Base-by-base conservation (phyloP, 306 rosid species). In the Pterocarpus santalinus region DNA sequence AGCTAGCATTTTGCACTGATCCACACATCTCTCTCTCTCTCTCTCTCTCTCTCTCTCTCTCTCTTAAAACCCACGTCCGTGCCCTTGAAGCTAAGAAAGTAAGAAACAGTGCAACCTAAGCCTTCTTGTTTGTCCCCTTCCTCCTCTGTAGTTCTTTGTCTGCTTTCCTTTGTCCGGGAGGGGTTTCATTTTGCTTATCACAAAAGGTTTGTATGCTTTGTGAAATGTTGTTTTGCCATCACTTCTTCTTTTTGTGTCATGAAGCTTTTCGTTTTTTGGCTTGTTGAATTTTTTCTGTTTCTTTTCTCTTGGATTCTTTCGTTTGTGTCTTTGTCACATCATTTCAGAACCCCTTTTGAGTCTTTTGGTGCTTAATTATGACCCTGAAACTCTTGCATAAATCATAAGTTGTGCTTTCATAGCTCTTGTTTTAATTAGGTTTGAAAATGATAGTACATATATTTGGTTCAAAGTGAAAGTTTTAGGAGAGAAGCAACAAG, bases 51-150 rank as follows among this genome's bases (percentile, higher is more conserved):
- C 72, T 82, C 60, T 76, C 49, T 78, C 70, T 70, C 75, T 78
- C 79, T 79, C 81, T 89, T 82, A 85, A 85, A 86, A 43, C 47
- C 6, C 47, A 43, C 9, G 82, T 83, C 98, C 99, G 96, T 93
- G 94, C 97, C 98, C 89, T 89, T 93, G 83, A 95, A 95, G 98
- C 90, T 82, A 93, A 86, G 92, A 32, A 82, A 85, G 65, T 81
- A 91, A 85, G 92, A 33, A 80, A 86, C 68, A 75, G 84, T 70
- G 71, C 72, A 85, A 83, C 85, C 88, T 76, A 87, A 84, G 78
- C 63, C 39, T 80, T 32, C 41, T 80, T 88, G 80, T 70, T 75
- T 77, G 61, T 51, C 57, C 57, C 57, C 61, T 55, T 7, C 12
- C 12, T 75, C 63, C 76, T 81, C 72, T 61, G 62, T 47, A 2